Base-by-base conservation (phyloP, 1,284 basidiomycete species). In the Trichosporon inkin region DNA sequence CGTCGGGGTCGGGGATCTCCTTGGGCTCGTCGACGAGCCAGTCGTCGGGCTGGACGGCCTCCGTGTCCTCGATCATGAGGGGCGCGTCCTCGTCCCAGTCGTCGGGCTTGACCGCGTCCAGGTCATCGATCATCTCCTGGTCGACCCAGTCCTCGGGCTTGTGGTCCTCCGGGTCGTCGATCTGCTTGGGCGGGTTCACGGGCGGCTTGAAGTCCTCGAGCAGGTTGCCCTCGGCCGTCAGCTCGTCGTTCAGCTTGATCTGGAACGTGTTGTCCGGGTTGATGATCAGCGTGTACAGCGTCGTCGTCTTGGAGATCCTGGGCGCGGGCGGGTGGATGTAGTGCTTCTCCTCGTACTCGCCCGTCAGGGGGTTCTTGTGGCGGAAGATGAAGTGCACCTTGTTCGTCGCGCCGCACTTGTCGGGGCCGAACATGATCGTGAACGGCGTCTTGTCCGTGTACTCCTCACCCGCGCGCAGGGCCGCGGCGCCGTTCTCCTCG, bases 61-160 rank as follows among this genome's bases (percentile, higher is more conserved):
- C 87, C 66, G 86, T 85, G 71, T 99, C 96, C 55, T 82, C 80
- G 71, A 99, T 90, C 77, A 93, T 88, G 71, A 89, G 88, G 5
- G 93, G 92, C 55, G 90, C 92, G 56, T 88, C 88, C 80, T 97
- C 94, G 76, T 97, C 92, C 94, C 94, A 98, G 79, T 97, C 94
- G 4, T 82, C 89, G 56, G 93, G 93, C 88, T 94, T 99, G 70
- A 78, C 84, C 35, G 92, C 92, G 0, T 86, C 84, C 7, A 89
- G 85, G 76, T 98, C 95, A 49, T 88, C 62, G 66, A 99, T 98
- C 74, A 84, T 86, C 78, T 88, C 86, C 53, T 84, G 82, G 72
- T 98, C 92, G 67, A 99, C 93, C 96, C 96, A 99, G 77, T 89
- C 86, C 28, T 79, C 84, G 53, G 96, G 96, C 81, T 98, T 98